These are phyloP conservation scores for Podospora didyma DNA, from an alignment of 495 filamentous ascomycete species.

Conservation along the genomic window DNA sequence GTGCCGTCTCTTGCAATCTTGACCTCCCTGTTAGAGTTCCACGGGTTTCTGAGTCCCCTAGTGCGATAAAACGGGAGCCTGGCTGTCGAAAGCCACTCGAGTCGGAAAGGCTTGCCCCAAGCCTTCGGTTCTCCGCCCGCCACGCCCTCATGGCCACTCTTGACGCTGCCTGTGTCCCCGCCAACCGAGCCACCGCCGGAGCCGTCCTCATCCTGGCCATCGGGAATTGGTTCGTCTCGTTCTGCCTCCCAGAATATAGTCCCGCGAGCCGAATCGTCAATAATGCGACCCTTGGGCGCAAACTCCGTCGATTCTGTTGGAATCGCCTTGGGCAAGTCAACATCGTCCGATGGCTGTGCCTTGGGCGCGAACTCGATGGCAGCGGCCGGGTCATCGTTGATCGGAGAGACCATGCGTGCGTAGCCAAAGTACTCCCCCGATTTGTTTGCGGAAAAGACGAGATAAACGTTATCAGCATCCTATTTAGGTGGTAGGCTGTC, in stretches of 20 bases:
- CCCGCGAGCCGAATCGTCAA: conserved; percentile 86
- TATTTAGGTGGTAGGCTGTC: conserved; percentile 26
- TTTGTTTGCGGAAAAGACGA: conserved; percentile 97
- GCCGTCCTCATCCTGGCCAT: conserved; percentile 36
- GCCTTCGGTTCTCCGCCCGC: conserved; percentile 48
- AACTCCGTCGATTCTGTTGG: conserved; percentile 74
- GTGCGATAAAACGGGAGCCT: conserved; percentile 89
- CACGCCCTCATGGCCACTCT: conserved; percentile 32
- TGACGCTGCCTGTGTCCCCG: conserved; percentile 29
- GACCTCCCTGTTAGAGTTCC: conserved; percentile 94
- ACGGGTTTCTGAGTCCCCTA: conserved; percentile 84
- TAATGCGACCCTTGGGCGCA: conserved; percentile 82
- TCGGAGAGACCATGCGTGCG: conserved; percentile 84
- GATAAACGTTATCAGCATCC: conserved; percentile 83
- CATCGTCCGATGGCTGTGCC: conserved; percentile 52
- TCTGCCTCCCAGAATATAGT: conserved; percentile 98
- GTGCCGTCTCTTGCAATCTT: conserved; percentile 97
- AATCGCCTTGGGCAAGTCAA: conserved; percentile 67
- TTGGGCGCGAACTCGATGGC: conserved; percentile 61
- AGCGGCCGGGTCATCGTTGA: conserved; percentile 68
- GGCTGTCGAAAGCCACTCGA: conserved; percentile 87
- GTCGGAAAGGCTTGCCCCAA: conserved; percentile 89
- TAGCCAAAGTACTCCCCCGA: conserved; percentile 98
- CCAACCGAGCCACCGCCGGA: conserved; percentile 27
- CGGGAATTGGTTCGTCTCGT: conserved; percentile 40